Conservation (phyloP, 2,329 filamentous ascomycete genomes). For the Ophiocordyceps polyrhachis-furcata region DNA sequence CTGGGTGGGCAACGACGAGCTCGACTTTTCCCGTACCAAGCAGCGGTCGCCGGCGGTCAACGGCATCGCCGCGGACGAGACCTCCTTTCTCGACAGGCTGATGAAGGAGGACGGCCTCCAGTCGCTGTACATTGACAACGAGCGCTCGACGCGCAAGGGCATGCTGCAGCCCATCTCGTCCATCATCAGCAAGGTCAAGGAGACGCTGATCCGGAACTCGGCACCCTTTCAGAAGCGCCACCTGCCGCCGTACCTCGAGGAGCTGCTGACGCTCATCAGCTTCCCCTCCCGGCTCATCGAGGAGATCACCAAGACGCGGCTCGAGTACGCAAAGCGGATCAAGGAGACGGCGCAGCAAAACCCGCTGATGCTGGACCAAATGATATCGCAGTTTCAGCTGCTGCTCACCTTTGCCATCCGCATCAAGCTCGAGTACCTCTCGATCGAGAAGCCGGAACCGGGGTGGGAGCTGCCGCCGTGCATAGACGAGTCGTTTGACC, state of each 20-base stretch:
- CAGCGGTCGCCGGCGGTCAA: conserved; percentile 43
- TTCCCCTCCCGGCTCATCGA: conserved; percentile 92
- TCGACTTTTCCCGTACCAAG: conserved; percentile 71
- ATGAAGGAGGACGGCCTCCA: conserved; percentile 92
- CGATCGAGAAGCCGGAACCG: conserved; percentile 67
- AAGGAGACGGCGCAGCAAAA: conserved; percentile 88
- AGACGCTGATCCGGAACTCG: conserved; percentile 73
- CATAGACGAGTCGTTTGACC: conserved; percentile 91
- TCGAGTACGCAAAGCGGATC: conserved; percentile 87
- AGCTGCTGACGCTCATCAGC: conserved; percentile 87
- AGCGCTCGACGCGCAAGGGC: conserved; percentile 35
- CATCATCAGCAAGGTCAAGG: conserved; percentile 87
- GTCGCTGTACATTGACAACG: conserved; percentile 62
- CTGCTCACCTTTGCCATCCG: conserved; percentile 77
- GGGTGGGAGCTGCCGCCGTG: conserved; percentile 93
- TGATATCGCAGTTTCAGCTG: conserved; percentile 93
- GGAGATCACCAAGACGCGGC: conserved; percentile 82
- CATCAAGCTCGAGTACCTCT: conserved; percentile 77
- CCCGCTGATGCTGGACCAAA: conserved; percentile 86
- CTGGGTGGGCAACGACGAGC: conserved; percentile 91
- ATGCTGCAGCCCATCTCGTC: conserved; percentile 70
- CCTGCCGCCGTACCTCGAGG: conserved; percentile 89
- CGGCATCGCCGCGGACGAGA: conserved; percentile 64
- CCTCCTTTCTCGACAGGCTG: conserved; percentile 82
- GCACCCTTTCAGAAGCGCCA: conserved; percentile 73